Conservation (phyloP, 306 rosid species). For the Hippophae gyantsensis region DNA sequence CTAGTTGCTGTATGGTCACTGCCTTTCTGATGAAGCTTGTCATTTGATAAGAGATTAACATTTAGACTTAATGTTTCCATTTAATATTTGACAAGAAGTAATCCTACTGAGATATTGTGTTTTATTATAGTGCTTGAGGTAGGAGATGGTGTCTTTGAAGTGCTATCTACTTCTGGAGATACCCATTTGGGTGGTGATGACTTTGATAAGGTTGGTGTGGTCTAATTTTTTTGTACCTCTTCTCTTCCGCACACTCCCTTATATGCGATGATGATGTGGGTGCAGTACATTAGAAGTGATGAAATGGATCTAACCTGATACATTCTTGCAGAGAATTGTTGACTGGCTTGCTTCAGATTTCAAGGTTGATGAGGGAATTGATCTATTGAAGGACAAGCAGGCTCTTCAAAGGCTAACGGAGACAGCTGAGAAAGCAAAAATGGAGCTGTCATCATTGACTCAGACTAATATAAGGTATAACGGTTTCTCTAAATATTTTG, state of each 20-base stretch:
- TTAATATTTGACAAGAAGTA: background rate
- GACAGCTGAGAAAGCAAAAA: slow-evolving; percentile 95
- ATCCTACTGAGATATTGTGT: background rate
- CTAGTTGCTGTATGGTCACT: background rate
- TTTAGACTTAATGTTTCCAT: background rate
- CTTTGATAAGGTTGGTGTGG: slow-evolving; percentile 64
- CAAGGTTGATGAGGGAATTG: slow-evolving; percentile 84
- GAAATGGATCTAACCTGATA: background rate
- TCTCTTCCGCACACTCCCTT: background rate
- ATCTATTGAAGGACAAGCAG: slow-evolving; percentile 86
- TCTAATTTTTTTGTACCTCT: background rate
- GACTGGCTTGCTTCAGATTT: slow-evolving; percentile 77
- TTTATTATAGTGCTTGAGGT: slow-evolving; percentile 65
- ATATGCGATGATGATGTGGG: background rate
- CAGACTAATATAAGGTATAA: slow-evolving; percentile 83
- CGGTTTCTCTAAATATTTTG: background rate
- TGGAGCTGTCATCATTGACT: slow-evolving; percentile 90
- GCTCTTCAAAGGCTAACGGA: slow-evolving; percentile 97
- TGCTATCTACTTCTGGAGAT: slow-evolving; percentile 92
- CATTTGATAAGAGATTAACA: background rate
- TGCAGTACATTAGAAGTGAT: background rate
- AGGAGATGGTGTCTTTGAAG: slow-evolving; percentile 98
- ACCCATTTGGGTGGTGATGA: slow-evolving; percentile 99
- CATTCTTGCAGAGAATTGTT: slow-evolving; percentile 62
- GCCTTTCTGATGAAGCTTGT: background rate